These are phyloP conservation scores for Leucocoprinus birnbaumii DNA, from an alignment of 768 basidiomycete species.

Conservation along the genomic window DNA sequence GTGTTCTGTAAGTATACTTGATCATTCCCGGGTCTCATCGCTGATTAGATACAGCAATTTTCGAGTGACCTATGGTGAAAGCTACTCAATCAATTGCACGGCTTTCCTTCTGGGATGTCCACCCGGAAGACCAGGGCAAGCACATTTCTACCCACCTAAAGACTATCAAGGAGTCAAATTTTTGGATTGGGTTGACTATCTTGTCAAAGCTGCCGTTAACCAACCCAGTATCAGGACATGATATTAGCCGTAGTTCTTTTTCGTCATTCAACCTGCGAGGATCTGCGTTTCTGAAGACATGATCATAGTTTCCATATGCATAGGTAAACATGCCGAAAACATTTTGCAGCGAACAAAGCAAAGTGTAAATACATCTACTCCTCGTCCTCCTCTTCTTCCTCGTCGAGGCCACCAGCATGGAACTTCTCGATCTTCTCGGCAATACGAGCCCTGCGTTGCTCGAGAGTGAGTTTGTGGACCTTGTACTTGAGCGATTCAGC, in stretches of 20 bases:
- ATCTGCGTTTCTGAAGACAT: not conserved
- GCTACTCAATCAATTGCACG: slow-evolving; percentile 52
- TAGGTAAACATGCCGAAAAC: not conserved
- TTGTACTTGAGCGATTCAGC: slow-evolving; percentile 76
- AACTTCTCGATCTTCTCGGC: slow-evolving; percentile 89
- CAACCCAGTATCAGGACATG: slow-evolving; percentile 8
- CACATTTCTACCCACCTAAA: slow-evolving; percentile 37
- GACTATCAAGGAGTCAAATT: slow-evolving; percentile 28
- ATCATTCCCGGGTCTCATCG: not conserved
- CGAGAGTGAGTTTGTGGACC: slow-evolving; percentile 64
- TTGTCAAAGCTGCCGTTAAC: slow-evolving; percentile 38
- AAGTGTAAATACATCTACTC: slow-evolving; percentile 43
- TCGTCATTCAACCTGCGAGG: not conserved
- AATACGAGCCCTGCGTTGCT: slow-evolving; percentile 77
- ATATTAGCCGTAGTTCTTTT: not conserved
- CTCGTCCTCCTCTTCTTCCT: slow-evolving; percentile 59
- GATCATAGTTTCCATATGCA: slow-evolving; percentile 6
- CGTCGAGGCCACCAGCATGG: slow-evolving; percentile 62
- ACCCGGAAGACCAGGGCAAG: slow-evolving; percentile 35
- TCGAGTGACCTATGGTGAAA: slow-evolving; percentile 48
- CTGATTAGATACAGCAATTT: slow-evolving; percentile 50
- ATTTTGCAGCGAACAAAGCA: not conserved
- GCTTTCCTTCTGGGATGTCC: slow-evolving; percentile 49
- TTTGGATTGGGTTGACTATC: slow-evolving; percentile 52
- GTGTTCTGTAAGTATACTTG: slow-evolving; percentile 55